Base-by-base conservation (phyloP, 2,329 filamentous ascomycete genomes). In the Ceratocystis destructans region DNA sequence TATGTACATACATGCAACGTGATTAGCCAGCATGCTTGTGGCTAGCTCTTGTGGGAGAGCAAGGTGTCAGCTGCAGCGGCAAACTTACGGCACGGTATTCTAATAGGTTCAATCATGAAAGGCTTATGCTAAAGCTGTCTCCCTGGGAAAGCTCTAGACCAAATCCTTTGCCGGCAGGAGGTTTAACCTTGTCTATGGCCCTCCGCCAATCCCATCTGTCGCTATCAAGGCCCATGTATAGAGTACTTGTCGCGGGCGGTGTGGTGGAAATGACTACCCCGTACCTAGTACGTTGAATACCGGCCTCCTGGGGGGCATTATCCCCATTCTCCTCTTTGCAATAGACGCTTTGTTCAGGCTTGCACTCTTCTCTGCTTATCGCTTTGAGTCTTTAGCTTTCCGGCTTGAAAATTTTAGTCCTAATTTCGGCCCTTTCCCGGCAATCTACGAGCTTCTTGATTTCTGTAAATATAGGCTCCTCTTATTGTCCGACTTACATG, bases 391-490 rank as follows among this genome's bases (percentile, higher is more conserved):
- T 59, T 59, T 59, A 37, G 25, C 31, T 4, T 59, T 59, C n/a
- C 17, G 31, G 8, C 12, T 59, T 59, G 55, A 59, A 59, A 59
- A 59, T 37, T 59, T 59, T 59, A 25, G 55, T 59, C 55, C 55
- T 59, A 59, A 59, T 59, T 59, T 59, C 55, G 55, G 55, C 55
- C 55, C 55, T 59, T 59, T 25, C 55, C 55, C 55, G 55, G 55
- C 55, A 37, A n/a, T 59, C 55, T 59, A 59, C 17, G 55, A n/a
- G 28, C 25, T 15, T 59, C 28, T 59, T 10, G 53, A 12, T 33
- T 59, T 59, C 28, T 59, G 28, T 33, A 10, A 59, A 59, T 59
- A 59, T 59, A 10, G 48, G 15, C 55, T 59, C 55, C 55, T 59
- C 55, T 59, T 59, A 59, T 37, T 59, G 55, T 37, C 33, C 15